Evolutionary conservation across 331 rosid genomes (phyloP).

Genomic region (Phaseolus coccineus): DNA sequence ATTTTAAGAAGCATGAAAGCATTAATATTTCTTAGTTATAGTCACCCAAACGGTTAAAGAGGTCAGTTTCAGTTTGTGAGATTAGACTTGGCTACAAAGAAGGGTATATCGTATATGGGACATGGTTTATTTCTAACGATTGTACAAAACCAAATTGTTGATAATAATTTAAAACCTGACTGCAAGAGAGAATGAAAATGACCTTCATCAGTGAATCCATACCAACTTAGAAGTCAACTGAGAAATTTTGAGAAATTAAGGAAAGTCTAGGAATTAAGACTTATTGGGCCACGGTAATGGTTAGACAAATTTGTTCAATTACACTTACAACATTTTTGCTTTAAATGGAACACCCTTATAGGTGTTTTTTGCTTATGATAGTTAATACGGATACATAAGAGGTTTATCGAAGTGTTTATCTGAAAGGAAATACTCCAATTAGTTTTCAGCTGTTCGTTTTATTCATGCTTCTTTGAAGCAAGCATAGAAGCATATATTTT

Average conservation of each 20-base stretch:
- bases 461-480: constrained; percentile 39
- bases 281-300: constrained; percentile 27
- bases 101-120: background rate
- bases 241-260: background rate
- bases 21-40: constrained; percentile 1
- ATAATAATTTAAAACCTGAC: constrained; percentile 17
- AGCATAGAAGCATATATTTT: constrained; percentile 52
- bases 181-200: constrained; percentile 11
- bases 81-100: constrained; percentile 41
- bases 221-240: constrained; percentile 36
- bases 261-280: background rate
- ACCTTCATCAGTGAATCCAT: constrained; percentile 19
- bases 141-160: constrained; percentile 21
- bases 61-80: constrained; percentile 49
- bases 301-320: constrained; percentile 4
- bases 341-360: constrained; percentile 21
- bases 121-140: constrained; percentile 11
- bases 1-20: constrained; percentile 21
- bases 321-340: constrained; percentile 17
- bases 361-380: constrained; percentile 1
- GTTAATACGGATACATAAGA: constrained; percentile 21
- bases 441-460: constrained; percentile 32
- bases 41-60: constrained; percentile 37
- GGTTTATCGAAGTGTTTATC: constrained; percentile 20
- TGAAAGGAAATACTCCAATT: constrained; percentile 25